Evolutionary conservation across 306 rosid species (phyloP).

Genomic region (Corylus americana): DNA sequence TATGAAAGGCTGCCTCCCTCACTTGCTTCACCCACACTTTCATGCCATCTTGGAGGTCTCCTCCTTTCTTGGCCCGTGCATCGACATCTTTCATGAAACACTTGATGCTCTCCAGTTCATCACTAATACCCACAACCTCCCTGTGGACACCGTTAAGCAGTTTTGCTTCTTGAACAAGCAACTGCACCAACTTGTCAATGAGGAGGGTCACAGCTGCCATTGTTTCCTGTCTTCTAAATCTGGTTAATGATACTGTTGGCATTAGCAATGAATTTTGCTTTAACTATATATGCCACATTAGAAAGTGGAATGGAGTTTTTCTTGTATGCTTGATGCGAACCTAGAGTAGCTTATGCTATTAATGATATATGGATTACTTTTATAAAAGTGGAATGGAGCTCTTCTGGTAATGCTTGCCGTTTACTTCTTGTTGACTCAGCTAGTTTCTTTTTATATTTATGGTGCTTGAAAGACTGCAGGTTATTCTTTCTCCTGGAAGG

Average conservation of each 20-base stretch:
- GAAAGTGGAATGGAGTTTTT: too few species aligned
- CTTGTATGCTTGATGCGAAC: too few species aligned
- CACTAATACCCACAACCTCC: neutral
- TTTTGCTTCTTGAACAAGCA: constrained; percentile 5
- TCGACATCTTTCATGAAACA: constrained; percentile 10
- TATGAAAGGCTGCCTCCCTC: neutral
- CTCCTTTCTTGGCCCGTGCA: neutral
- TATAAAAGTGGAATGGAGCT: too few species aligned
- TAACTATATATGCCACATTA: too few species aligned
- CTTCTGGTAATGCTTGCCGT: too few species aligned
- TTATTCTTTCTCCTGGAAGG: too few species aligned
- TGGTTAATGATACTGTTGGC: neutral
- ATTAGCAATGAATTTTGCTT: too few species aligned
- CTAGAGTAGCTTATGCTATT: too few species aligned
- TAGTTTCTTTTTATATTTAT: too few species aligned
- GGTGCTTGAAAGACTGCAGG: too few species aligned
- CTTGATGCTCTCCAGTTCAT: constrained; percentile 1
- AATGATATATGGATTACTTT: too few species aligned
- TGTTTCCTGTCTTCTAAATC: neutral
- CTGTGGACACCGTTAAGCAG: neutral
- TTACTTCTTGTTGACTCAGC: too few species aligned
- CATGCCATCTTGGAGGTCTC: neutral
- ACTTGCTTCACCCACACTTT: constrained; percentile 10
- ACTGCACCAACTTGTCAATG: neutral
- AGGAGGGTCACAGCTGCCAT: constrained; percentile 10